Percentiles rank a stretch among this genome's conserved stretches.
Evolutionary conservation across 345 rosid species (phyloP).

Genomic region (Syzygium oleosum): DNA sequence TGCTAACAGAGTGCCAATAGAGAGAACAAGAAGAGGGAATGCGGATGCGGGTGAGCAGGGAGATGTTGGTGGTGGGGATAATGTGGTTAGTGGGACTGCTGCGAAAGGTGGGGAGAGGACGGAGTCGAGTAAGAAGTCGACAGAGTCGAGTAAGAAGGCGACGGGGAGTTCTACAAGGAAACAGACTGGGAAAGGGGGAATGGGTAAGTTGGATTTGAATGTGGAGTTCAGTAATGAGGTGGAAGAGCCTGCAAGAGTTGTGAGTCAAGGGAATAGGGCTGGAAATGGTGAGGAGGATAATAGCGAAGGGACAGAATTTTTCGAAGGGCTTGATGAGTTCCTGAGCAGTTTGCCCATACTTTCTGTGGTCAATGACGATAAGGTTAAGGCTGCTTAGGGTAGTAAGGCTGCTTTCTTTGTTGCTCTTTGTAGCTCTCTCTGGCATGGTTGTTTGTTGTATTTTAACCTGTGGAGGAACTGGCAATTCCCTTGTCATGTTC

Average conservation of each 20-base stretch:
- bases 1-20: conserved; percentile 28
- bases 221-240: conserved; percentile 89
- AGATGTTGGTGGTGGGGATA: conserved; percentile 3
- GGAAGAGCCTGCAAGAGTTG: conserved; percentile 49
- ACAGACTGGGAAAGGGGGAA: conserved; percentile 41
- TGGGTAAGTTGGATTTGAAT: conserved; percentile 92
- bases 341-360: conserved; percentile 90
- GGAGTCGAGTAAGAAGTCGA: conserved; percentile 1
- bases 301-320: conserved; percentile 72
- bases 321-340: conserved; percentile 96
- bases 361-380: conserved; percentile 71
- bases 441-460: conserved; percentile 11
- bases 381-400: conserved; percentile 68
- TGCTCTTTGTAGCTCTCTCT: conserved; percentile 17
- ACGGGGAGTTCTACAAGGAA: conserved; percentile 32
- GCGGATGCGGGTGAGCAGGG: neutral
- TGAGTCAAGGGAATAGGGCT: conserved; percentile 34
- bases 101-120: neutral
- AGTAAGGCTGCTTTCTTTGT: conserved; percentile 22
- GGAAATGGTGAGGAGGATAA: conserved; percentile 63
- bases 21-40: conserved; percentile 15
- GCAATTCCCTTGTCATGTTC: neutral
- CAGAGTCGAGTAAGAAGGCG: conserved; percentile 13
- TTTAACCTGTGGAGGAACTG: conserved; percentile 1
- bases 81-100: conserved; percentile 1